These are phyloP conservation scores for Geotrichum restrictum DNA, from an alignment of 1,139 yeast species.

Conservation along the genomic window DNA sequence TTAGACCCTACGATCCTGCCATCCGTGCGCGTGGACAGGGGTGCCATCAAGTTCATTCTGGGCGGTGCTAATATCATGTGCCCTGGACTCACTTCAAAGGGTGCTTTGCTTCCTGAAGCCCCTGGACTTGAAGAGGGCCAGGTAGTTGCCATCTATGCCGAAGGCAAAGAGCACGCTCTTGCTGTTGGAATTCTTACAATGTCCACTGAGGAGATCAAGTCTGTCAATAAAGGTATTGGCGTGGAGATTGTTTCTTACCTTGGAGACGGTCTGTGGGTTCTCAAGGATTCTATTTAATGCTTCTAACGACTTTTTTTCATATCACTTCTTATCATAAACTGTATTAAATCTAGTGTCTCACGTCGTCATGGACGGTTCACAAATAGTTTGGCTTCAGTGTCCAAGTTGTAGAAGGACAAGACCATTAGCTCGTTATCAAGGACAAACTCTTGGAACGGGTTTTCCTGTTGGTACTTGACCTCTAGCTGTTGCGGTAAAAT, in stretches of 20 bases:
- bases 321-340: slow-evolving; percentile 19
- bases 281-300: slow-evolving; percentile 18
- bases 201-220: slow-evolving; percentile 87
- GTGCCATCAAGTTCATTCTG: slow-evolving; percentile 90
- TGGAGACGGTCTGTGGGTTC: slow-evolving; percentile 68
- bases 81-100: slow-evolving; percentile 91
- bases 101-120: slow-evolving; percentile 77
- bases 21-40: slow-evolving; percentile 85
- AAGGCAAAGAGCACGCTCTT: slow-evolving; percentile 85
- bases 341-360: slow-evolving; percentile 10
- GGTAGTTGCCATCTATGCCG: slow-evolving; percentile 81
- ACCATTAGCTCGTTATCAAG: slow-evolving; percentile 16
- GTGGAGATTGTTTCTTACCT: slow-evolving; percentile 78
- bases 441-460: slow-evolving; percentile 2
- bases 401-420: slow-evolving; percentile 12
- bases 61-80: slow-evolving; percentile 97
- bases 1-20: slow-evolving; percentile 73
- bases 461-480: slow-evolving; percentile 6
- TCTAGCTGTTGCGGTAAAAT: slow-evolving; percentile 11
- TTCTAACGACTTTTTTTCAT: neutral
- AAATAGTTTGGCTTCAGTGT: slow-evolving; percentile 16
- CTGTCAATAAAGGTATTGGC: slow-evolving; percentile 83
- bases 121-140: slow-evolving; percentile 56
- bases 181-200: slow-evolving; percentile 83
- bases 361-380: slow-evolving; percentile 22